A percentile compares a stretch with the other conserved stretches of the same genome.
These are phyloP conservation scores for Micromonas commoda DNA, from an alignment of 139 green algal species.

Conservation along the genomic window DNA sequence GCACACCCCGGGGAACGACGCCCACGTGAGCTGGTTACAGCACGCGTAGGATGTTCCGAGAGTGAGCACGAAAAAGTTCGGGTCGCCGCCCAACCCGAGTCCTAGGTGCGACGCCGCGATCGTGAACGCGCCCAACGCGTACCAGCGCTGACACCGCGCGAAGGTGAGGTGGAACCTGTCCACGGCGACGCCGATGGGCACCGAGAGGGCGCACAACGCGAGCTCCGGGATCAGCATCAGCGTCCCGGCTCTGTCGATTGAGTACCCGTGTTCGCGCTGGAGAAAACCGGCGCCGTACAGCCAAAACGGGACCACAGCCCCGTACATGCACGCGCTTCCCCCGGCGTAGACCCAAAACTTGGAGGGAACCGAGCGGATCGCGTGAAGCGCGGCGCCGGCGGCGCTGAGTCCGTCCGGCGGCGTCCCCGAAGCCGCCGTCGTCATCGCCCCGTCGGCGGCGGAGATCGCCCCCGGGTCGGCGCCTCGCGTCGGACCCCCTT, in stretches of 20 bases:
- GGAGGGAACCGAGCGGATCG: neutral
- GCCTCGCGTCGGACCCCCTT: neutral
- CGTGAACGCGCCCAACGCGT: neutral
- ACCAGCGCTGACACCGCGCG: neutral
- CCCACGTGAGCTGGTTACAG: neutral
- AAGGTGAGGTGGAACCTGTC: neutral
- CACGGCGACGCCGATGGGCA: neutral
- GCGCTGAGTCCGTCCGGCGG: too few relatives aligned
- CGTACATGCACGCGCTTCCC: neutral
- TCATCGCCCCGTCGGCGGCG: too few relatives aligned
- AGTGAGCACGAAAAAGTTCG: neutral
- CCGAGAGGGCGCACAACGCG: neutral
- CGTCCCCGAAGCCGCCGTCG: too few relatives aligned
- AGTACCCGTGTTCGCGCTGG: neutral
- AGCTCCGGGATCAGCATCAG: constrained; percentile 4
- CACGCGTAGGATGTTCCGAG: neutral
- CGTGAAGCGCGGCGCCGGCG: neutral
- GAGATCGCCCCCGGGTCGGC: neutral
- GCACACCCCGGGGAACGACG: neutral
- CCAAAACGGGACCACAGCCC: neutral
- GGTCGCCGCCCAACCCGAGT: neutral
- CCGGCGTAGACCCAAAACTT: neutral
- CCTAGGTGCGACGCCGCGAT: neutral
- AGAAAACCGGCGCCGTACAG: neutral
- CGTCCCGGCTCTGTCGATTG: neutral